Evolutionary conservation across 306 rosid genomes (phyloP).

Genomic region (Hippophae rhamnoides): DNA sequence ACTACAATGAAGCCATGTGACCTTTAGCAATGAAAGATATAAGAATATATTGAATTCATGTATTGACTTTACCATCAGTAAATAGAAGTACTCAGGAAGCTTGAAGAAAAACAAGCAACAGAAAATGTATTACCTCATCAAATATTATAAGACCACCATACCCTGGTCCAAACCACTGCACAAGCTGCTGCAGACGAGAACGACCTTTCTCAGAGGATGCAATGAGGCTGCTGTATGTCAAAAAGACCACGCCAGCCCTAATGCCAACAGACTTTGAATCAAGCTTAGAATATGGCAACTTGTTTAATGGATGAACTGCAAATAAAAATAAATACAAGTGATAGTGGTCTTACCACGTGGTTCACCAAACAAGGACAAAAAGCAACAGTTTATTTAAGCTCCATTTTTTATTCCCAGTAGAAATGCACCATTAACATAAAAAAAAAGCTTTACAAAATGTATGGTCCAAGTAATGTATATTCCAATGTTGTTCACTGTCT

Average conservation of each 20-base stretch:
- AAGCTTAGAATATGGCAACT: slow-evolving; percentile 96
- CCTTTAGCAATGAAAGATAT: slow-evolving; percentile 36
- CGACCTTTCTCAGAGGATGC: slow-evolving; percentile 97
- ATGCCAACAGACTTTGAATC: slow-evolving; percentile 91
- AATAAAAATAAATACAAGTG: slow-evolving; percentile 1
- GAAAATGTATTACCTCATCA: slow-evolving; percentile 60
- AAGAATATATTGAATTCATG: slow-evolving; percentile 26
- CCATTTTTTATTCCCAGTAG: not conserved
- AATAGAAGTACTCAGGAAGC: not conserved
- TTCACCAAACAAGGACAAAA: not conserved
- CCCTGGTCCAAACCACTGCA: slow-evolving; percentile 86
- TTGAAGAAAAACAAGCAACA: not conserved
- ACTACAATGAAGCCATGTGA: slow-evolving; percentile 61
- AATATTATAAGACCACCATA: slow-evolving; percentile 77
- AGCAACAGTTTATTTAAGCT: not conserved
- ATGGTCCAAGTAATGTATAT: no score
- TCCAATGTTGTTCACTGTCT: no score
- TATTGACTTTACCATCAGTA: slow-evolving; percentile 14
- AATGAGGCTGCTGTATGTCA: slow-evolving; percentile 91
- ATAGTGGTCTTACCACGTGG: no score
- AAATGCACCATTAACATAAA: no score
- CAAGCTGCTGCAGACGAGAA: slow-evolving; percentile 87
- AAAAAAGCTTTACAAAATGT: no score
- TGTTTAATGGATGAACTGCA: slow-evolving; percentile 98
- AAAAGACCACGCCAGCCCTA: slow-evolving; percentile 88